phyloP scores from a whole-genome alignment of 1,284 basidiomycete genomes.

The Phlebopus sp. region DNA sequence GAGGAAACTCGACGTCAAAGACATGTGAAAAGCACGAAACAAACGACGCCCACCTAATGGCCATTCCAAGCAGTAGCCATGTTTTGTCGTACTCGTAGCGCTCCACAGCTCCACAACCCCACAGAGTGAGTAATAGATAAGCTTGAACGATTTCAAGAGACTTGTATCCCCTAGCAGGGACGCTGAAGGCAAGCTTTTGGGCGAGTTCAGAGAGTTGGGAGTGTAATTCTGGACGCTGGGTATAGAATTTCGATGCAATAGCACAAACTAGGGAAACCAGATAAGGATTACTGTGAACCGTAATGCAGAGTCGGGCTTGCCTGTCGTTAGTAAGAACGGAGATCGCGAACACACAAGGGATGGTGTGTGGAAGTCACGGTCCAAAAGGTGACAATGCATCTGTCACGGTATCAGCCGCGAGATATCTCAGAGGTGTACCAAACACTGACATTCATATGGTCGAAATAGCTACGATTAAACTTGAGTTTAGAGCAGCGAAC shows the following conservation, averaged over 20 bases:
- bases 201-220: constrained; percentile 78
- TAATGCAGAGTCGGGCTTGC: constrained; percentile 45
- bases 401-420: constrained; percentile 30
- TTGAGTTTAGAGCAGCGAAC: constrained; percentile 10
- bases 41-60: constrained; percentile 55
- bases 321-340: constrained; percentile 89
- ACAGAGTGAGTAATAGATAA: constrained; percentile 78
- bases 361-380: constrained; percentile 87
- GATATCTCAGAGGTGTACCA: constrained; percentile 4
- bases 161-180: constrained; percentile 86
- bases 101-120: constrained; percentile 90
- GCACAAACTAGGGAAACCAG: constrained; percentile 69
- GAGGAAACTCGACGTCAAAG: constrained; percentile 11
- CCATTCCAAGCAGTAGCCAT: constrained; percentile 88
- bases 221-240: constrained; percentile 81
- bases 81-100: constrained; percentile 96
- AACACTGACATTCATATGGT: constrained; percentile 66
- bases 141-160: constrained; percentile 94
- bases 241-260: constrained; percentile 90
- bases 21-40: not conserved
- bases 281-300: constrained; percentile 7
- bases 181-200: constrained; percentile 89
- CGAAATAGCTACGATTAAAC: constrained; percentile 58
- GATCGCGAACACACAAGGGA: constrained; percentile 88
- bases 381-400: constrained; percentile 75